A percentile compares a stretch with the other conserved stretches of the same genome.
Evolutionary conservation across 352 stramenopile genomes (phyloP).

Genomic region (Phytophthora rubi): DNA sequence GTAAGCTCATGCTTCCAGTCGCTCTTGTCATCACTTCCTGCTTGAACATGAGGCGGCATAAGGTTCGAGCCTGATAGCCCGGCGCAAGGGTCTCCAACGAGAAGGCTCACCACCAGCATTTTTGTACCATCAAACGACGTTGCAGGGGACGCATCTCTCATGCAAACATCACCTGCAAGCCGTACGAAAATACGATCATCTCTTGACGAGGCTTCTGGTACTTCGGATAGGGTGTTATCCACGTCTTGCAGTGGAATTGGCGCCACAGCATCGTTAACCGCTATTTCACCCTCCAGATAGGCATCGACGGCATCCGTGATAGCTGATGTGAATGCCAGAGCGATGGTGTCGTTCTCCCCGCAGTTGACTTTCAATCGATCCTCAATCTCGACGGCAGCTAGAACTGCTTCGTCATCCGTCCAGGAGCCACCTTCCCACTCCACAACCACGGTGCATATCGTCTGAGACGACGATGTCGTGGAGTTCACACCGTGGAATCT

Average conservation of each 20-base stretch:
- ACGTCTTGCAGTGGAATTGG: constrained; percentile 16
- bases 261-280: constrained; percentile 6
- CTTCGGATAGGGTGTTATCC: background rate
- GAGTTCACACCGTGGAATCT: constrained; percentile 24
- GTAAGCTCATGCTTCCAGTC: constrained; percentile 13
- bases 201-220: constrained; percentile 5
- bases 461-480: background rate
- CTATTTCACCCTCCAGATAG: constrained; percentile 19
- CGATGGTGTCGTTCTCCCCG: constrained; percentile 27
- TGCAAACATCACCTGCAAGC: constrained; percentile 22
- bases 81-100: constrained; percentile 16
- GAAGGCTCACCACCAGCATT: constrained; percentile 19
- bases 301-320: constrained; percentile 4
- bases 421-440: constrained; percentile 23
- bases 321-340: constrained; percentile 30
- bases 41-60: background rate
- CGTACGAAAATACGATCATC: constrained; percentile 33
- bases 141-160: constrained; percentile 16
- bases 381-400: constrained; percentile 10
- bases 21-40: background rate
- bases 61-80: background rate
- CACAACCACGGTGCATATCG: constrained; percentile 27
- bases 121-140: background rate
- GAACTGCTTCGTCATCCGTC: constrained; percentile 4
- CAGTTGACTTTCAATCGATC: constrained; percentile 18